A percentile compares a stretch with the other conserved stretches of the same genome.
phyloP scores from a whole-genome alignment of 306 rosid species.

The Corylus americana region DNA sequence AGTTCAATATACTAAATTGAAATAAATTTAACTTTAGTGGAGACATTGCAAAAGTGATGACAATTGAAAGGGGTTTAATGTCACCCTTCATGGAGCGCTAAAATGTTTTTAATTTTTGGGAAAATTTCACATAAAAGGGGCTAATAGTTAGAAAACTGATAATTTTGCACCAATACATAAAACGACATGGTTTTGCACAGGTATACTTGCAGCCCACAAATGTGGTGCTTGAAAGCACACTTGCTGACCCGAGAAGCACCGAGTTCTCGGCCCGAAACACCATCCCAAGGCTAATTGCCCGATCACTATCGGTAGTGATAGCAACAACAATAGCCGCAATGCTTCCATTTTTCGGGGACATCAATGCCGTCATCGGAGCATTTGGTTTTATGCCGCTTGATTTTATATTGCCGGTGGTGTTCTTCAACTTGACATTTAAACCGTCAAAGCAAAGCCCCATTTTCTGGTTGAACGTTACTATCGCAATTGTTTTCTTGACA shows the following conservation, averaged over 20 bases:
- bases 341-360: conserved; percentile 88
- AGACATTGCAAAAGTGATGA: no score
- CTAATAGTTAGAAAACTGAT: no score
- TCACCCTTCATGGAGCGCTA: no score
- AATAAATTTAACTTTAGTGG: no score
- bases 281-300: conserved; percentile 57
- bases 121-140: no score
- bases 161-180: neutral
- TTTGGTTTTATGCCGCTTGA: conserved; percentile 86
- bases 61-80: no score
- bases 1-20: no score
- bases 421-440: conserved; percentile 72
- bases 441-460: conserved; percentile 58
- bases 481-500: conserved; percentile 51
- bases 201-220: conserved; percentile 80
- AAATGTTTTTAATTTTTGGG: no score
- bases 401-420: conserved; percentile 62
- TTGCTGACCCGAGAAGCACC: conserved; percentile 45
- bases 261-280: conserved; percentile 62
- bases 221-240: conserved; percentile 60
- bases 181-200: conserved; percentile 27
- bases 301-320: conserved; percentile 46
- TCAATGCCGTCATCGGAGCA: conserved; percentile 73
- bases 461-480: conserved; percentile 56
- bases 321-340: conserved; percentile 67